Conservation (phyloP, 805 yeast genomes). For the Grigorovia yakushimaensis region DNA sequence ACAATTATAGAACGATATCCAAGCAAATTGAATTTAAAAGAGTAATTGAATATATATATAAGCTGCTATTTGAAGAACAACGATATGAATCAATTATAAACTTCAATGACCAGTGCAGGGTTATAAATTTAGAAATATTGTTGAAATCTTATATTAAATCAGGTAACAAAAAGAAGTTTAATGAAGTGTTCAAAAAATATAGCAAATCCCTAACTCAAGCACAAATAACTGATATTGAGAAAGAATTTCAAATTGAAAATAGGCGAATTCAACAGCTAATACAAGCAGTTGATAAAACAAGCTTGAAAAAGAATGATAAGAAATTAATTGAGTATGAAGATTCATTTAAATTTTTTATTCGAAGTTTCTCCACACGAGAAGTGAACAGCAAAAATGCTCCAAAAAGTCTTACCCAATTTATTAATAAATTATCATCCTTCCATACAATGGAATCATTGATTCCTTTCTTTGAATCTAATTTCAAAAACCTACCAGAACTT, state of each 20-base stretch:
- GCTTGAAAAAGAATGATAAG: slow-evolving; percentile 4
- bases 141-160: slow-evolving; percentile 19
- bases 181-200: slow-evolving; percentile 11
- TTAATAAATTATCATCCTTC: slow-evolving; percentile 19
- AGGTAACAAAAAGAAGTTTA: slow-evolving; percentile 16
- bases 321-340: slow-evolving; percentile 15
- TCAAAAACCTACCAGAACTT: slow-evolving; percentile 9
- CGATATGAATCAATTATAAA: slow-evolving; percentile 12
- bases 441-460: background rate
- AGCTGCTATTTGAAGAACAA: slow-evolving; percentile 11
- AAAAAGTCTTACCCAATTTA: slow-evolving; percentile 21
- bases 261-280: slow-evolving; percentile 17
- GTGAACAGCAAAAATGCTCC: slow-evolving; percentile 7
- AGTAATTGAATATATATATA: slow-evolving; percentile 17
- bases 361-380: slow-evolving; percentile 11
- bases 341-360: slow-evolving; percentile 19
- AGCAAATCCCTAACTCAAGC: slow-evolving; percentile 7
- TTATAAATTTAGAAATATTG: slow-evolving; percentile 15
- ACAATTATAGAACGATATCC: slow-evolving; percentile 20
- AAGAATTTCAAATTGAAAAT: slow-evolving; percentile 16
- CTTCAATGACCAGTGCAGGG: slow-evolving; percentile 21
- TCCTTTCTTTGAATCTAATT: background rate
- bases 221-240: slow-evolving; percentile 10
- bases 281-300: slow-evolving; percentile 6
- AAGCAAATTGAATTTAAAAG: slow-evolving; percentile 21